phyloP scores from a whole-genome alignment of 805 yeast species.

The Barnettozyma sp. region DNA sequence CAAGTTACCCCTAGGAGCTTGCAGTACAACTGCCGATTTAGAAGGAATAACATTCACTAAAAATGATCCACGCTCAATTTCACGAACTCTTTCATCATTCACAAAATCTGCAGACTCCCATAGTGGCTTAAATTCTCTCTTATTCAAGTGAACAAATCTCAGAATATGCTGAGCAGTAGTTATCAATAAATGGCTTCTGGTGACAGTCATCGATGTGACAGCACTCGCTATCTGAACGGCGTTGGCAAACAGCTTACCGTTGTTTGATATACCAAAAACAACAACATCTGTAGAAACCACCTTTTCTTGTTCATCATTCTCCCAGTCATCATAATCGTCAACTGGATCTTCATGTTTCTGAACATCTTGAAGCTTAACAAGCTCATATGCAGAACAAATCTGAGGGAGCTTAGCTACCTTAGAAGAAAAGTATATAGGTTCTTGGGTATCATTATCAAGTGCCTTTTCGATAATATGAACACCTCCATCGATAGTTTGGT shows the following conservation, averaged over 20 bases:
- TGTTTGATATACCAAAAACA: slow-evolving; percentile 68
- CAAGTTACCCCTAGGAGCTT: slow-evolving; percentile 93
- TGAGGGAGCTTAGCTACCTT: slow-evolving; percentile 55
- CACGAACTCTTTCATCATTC: slow-evolving; percentile 77
- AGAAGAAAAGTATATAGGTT: slow-evolving; percentile 25
- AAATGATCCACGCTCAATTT: slow-evolving; percentile 88
- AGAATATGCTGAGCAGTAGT: slow-evolving; percentile 86
- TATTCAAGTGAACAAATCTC: slow-evolving; percentile 68
- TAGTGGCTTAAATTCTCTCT: slow-evolving; percentile 34
- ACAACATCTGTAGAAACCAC: slow-evolving; percentile 21
- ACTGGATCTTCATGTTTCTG: slow-evolving; percentile 21
- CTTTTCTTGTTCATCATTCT: slow-evolving; percentile 1
- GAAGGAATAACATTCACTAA: slow-evolving; percentile 78
- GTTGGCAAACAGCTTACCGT: slow-evolving; percentile 69
- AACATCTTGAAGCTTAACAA: slow-evolving; percentile 28
- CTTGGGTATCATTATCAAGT: slow-evolving; percentile 17
- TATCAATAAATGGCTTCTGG: slow-evolving; percentile 66
- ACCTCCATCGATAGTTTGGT: slow-evolving; percentile 59
- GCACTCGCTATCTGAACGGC: slow-evolving; percentile 55
- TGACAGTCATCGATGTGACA: slow-evolving; percentile 72
- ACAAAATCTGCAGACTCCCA: slow-evolving; percentile 31
- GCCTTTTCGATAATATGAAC: slow-evolving; percentile 34
- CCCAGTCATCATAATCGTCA: slow-evolving; percentile 5
- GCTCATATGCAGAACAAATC: slow-evolving; percentile 56
- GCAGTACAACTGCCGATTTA: slow-evolving; percentile 73